These are phyloP conservation scores for Pleurotus eryngii DNA, from an alignment of 768 basidiomycete genomes.

Conservation along the genomic window DNA sequence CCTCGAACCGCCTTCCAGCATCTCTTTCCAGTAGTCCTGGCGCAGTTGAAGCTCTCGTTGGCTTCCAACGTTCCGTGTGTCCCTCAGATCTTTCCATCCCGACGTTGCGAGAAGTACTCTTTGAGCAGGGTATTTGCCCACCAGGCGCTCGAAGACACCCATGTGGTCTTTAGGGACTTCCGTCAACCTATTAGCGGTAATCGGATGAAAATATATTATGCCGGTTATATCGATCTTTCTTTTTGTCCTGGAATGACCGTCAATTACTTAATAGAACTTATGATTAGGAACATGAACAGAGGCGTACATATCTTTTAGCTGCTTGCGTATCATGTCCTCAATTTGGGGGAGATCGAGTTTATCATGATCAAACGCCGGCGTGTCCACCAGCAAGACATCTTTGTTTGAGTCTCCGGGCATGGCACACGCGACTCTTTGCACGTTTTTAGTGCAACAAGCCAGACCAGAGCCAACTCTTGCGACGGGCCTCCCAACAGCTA, in stretches of 20 bases:
- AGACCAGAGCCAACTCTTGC: constrained; percentile 1
- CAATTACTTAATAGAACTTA: neutral
- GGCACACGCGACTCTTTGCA: constrained; percentile 2
- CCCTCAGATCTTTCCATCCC: constrained; percentile 36
- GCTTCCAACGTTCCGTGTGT: neutral
- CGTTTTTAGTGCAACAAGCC: constrained; percentile 10
- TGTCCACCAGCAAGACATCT: constrained; percentile 13
- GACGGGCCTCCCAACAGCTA: constrained; percentile 2
- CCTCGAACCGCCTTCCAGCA: constrained; percentile 33
- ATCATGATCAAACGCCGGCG: constrained; percentile 16
- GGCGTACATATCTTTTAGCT: constrained; percentile 10
- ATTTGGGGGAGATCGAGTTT: constrained; percentile 5
- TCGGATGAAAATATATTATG: constrained; percentile 39
- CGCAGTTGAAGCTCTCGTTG: constrained; percentile 32
- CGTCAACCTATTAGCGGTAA: constrained; percentile 25
- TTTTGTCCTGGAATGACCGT: neutral
- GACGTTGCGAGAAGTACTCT: constrained; percentile 43
- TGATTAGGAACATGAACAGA: neutral
- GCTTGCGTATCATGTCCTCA: constrained; percentile 8
- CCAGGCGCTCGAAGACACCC: constrained; percentile 6
- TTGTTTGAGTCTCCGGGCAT: neutral
- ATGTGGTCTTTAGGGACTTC: constrained; percentile 7
- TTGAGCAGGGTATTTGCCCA: constrained; percentile 34
- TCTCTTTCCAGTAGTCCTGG: constrained; percentile 36
- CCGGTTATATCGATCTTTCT: constrained; percentile 20